Evolutionary conservation across 306 rosid genomes (phyloP).

Genomic region (Malus domestica): DNA sequence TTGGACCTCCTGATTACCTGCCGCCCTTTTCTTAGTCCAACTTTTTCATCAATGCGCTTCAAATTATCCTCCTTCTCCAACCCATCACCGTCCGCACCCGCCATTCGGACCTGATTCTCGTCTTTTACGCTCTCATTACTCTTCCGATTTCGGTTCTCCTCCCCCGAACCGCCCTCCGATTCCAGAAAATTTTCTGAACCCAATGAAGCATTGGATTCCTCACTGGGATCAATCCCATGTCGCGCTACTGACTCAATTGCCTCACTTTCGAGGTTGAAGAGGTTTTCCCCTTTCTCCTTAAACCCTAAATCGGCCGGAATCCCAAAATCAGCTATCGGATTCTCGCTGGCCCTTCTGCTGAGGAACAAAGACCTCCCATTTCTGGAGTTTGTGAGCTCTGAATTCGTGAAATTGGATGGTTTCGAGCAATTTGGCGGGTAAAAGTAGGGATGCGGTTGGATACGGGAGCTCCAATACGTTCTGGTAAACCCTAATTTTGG

Average conservation of each 20-base stretch:
- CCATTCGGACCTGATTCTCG: conserved; percentile 30
- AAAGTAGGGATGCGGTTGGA: conserved; percentile 4
- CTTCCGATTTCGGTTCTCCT: conserved; percentile 6
- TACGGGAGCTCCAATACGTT: conserved; percentile 12
- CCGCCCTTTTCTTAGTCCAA: conserved; percentile 43
- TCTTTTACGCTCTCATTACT: conserved; percentile 15
- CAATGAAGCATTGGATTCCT: conserved; percentile 9
- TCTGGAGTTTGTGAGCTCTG: background rate
- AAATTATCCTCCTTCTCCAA: conserved; percentile 28
- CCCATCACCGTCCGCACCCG: conserved; percentile 22
- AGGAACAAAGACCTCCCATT: conserved; percentile 8
- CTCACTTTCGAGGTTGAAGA: conserved; percentile 21
- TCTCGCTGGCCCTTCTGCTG: conserved; percentile 15
- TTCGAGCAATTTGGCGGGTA: conserved; percentile 7
- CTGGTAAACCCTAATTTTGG: conserved; percentile 17
- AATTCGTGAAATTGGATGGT: conserved; percentile 12
- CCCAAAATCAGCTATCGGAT: conserved; percentile 16
- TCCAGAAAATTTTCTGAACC: conserved; percentile 19
- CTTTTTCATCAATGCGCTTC: conserved; percentile 28
- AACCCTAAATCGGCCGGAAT: conserved; percentile 40
- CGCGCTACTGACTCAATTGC: background rate
- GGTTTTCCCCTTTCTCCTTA: conserved; percentile 27
- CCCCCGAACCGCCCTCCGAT: conserved; percentile 6
- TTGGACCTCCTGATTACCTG: conserved; percentile 63
- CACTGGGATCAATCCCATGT: conserved; percentile 1